phyloP scores from a whole-genome alignment of 805 yeast species.

The Lipomyces kockii region DNA sequence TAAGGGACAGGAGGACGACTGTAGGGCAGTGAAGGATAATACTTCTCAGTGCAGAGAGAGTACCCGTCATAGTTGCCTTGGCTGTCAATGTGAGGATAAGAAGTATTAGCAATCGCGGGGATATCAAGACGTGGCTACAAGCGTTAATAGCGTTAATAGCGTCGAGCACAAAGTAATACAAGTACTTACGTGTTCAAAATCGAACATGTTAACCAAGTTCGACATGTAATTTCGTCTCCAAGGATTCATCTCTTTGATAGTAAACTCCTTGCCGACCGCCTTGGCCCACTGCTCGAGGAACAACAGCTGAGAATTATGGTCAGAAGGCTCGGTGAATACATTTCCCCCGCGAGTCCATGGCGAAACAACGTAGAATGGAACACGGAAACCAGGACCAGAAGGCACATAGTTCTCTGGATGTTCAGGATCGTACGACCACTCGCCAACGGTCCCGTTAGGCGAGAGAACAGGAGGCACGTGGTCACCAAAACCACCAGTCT shows the following conservation, averaged over 20 bases:
- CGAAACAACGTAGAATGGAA: constrained; percentile 37
- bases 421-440: constrained; percentile 38
- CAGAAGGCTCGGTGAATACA: constrained; percentile 40
- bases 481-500: constrained; percentile 42
- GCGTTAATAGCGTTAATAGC: constrained; percentile 16
- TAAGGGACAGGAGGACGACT: constrained; percentile 37
- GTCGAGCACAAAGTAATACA: not conserved
- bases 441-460: constrained; percentile 40
- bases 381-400: constrained; percentile 40
- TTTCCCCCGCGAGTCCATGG: constrained; percentile 41
- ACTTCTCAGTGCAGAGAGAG: constrained; percentile 16
- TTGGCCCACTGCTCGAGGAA: constrained; percentile 39
- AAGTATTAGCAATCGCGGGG: constrained; percentile 12
- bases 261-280: constrained; percentile 30
- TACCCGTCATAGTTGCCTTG: constrained; percentile 17
- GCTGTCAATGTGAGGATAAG: constrained; percentile 12
- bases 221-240: constrained; percentile 41
- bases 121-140: constrained; percentile 28
- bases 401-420: constrained; percentile 28
- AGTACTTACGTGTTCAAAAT: constrained; percentile 27
- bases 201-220: constrained; percentile 37
- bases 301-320: constrained; percentile 40
- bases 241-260: constrained; percentile 25
- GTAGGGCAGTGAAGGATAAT: not conserved
- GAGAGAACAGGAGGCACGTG: constrained; percentile 39